Conservation (phyloP, 805 yeast species). For the Cyberlindnera amylophila region DNA sequence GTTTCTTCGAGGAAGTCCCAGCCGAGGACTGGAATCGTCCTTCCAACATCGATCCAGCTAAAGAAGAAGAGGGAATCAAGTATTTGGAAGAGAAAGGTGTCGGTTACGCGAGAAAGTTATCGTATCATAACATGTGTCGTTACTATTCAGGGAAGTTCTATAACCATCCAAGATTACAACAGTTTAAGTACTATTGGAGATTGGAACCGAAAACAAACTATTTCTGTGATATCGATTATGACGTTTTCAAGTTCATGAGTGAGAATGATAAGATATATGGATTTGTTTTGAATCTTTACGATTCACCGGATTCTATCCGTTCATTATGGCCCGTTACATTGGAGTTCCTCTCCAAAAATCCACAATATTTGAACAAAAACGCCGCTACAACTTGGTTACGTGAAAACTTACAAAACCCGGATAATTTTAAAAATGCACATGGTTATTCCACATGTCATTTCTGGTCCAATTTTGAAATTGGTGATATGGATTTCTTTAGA, state of each 20-base stretch:
- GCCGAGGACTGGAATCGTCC: slow-evolving; percentile 61
- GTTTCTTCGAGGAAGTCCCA: slow-evolving; percentile 43
- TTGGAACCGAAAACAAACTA: slow-evolving; percentile 72
- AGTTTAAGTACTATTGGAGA: slow-evolving; percentile 75
- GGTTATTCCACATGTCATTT: slow-evolving; percentile 71
- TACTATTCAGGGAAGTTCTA: slow-evolving; percentile 66
- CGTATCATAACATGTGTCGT: slow-evolving; percentile 85
- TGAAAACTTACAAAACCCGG: slow-evolving; percentile 51
- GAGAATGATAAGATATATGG: slow-evolving; percentile 70
- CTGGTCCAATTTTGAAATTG: slow-evolving; percentile 89
- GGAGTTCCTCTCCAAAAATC: slow-evolving; percentile 51
- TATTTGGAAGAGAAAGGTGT: slow-evolving; percentile 39
- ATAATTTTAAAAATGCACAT: slow-evolving; percentile 36
- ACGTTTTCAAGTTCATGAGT: slow-evolving; percentile 71
- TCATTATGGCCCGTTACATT: slow-evolving; percentile 70
- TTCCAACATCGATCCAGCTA: slow-evolving; percentile 42
- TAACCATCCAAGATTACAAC: slow-evolving; percentile 55
- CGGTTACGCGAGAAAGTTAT: slow-evolving; percentile 55
- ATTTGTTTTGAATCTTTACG: slow-evolving; percentile 64
- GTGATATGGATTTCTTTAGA: slow-evolving; percentile 76
- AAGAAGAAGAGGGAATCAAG: slow-evolving; percentile 39
- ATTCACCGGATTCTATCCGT: slow-evolving; percentile 58
- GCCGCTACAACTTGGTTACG: slow-evolving; percentile 63
- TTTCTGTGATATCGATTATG: slow-evolving; percentile 68
- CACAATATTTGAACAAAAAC: slow-evolving; percentile 54